Evolutionary conservation across 148 eudicot species (phyloP).

Genomic region (Silene uniflora): DNA sequence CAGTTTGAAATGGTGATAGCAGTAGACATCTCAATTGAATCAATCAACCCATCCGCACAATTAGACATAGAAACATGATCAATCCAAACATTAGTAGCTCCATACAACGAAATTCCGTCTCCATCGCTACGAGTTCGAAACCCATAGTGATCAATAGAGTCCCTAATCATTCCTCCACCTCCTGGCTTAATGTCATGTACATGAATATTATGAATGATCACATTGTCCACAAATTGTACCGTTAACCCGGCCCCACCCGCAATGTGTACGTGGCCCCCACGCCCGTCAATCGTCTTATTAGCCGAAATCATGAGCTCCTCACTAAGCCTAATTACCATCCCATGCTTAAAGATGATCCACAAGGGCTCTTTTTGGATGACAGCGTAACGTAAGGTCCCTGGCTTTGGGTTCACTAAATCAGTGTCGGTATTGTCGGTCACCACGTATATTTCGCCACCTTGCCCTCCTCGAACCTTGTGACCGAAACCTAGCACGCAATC

Average conservation of each 20-base stretch:
- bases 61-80: constrained; percentile 56
- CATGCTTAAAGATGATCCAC: constrained; percentile 41
- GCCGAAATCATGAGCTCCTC: constrained; percentile 41
- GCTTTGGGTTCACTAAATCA: constrained; percentile 44
- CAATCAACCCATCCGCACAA: constrained; percentile 47
- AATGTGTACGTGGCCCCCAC: constrained; percentile 43
- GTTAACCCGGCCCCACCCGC: constrained; percentile 47
- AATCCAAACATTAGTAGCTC: constrained; percentile 46
- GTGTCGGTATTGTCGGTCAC: constrained; percentile 35
- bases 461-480: constrained; percentile 37
- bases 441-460: constrained; percentile 28
- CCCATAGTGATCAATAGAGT: constrained; percentile 41
- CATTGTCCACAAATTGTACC: constrained; percentile 42
- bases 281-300: constrained; percentile 54
- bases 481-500: constrained; percentile 48
- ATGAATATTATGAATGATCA: constrained; percentile 40
- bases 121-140: constrained; percentile 39
- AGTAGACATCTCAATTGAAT: constrained; percentile 42
- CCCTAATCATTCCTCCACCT: constrained; percentile 40
- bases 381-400: constrained; percentile 45
- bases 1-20: constrained; percentile 55
- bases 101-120: constrained; percentile 50
- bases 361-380: constrained; percentile 42
- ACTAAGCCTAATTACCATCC: constrained; percentile 36
- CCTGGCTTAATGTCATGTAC: constrained; percentile 41